Conservation (phyloP, 805 yeast species). For the Wickerhamomyces sydowiorum region DNA sequence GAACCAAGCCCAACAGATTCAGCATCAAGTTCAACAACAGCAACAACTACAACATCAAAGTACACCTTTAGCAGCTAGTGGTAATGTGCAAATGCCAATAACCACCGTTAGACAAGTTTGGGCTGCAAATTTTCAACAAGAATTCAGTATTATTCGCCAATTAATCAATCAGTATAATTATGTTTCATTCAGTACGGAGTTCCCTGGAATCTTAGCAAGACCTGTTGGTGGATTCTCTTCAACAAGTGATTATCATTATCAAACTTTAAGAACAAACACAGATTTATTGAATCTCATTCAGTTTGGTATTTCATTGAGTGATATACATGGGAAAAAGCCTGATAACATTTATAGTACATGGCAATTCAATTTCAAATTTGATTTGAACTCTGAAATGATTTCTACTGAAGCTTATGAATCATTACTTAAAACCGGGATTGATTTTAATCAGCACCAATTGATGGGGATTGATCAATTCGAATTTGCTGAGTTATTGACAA, state of each 20-base stretch:
- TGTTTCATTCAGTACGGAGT: conserved; percentile 80
- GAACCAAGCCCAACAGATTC: conserved; percentile 10
- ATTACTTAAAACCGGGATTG: conserved; percentile 75
- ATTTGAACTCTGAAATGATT: conserved; percentile 73
- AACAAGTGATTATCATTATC: conserved; percentile 91
- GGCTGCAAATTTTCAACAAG: conserved; percentile 62
- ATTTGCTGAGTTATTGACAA: conserved; percentile 80
- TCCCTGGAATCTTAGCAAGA: conserved; percentile 93
- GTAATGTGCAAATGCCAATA: conserved; percentile 15
- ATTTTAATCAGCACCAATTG: conserved; percentile 65
- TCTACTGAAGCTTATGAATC: conserved; percentile 80
- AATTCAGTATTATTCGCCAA: conserved; percentile 55
- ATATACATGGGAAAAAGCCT: conserved; percentile 63
- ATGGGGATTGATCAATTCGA: conserved; percentile 75
- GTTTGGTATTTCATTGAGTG: conserved; percentile 73
- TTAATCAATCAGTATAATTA: conserved; percentile 51
- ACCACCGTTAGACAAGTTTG: conserved; percentile 69
- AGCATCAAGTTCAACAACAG: conserved; percentile 7
- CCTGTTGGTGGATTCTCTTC: conserved; percentile 92
- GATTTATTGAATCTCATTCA: conserved; percentile 85
- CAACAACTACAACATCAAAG: conserved; percentile 11
- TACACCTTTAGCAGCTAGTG: neutral
- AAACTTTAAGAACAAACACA: conserved; percentile 86
- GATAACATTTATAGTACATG: conserved; percentile 73
- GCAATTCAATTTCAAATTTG: conserved; percentile 92